Evolutionary conservation across 768 basidiomycete genomes (phyloP).

Genomic region (Rubroboletus satanas): DNA sequence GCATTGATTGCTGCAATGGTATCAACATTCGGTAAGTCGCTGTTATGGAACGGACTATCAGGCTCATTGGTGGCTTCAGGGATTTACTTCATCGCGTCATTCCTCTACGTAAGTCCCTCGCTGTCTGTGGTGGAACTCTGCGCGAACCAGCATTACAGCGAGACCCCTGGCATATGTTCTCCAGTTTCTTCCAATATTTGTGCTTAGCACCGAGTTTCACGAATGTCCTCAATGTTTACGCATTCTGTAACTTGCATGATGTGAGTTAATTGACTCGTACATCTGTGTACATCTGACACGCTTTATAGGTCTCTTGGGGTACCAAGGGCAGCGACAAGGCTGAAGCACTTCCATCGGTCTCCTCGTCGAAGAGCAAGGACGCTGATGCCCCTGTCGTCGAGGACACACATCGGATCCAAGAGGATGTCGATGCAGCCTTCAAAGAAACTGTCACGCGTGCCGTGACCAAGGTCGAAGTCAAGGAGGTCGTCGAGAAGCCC

Average conservation of each 20-base stretch:
- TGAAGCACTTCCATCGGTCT: conserved; percentile 84
- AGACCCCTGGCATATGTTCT: conserved; percentile 98
- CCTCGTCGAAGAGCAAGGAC: conserved; percentile 76
- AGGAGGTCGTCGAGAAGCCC: conserved; percentile 71
- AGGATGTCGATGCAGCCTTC: conserved; percentile 88
- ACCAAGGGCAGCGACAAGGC: conserved; percentile 95
- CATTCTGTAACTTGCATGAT: conserved; percentile 95
- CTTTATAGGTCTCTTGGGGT: conserved; percentile 78
- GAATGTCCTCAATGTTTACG: conserved; percentile 94
- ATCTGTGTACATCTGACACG: not conserved
- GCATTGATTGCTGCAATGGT: conserved; percentile 82
- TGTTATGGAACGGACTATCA: not conserved
- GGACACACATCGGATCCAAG: conserved; percentile 76
- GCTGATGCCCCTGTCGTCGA: conserved; percentile 78
- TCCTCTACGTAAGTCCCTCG: conserved; percentile 67
- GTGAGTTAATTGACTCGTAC: conserved; percentile 37
- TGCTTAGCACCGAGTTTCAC: conserved; percentile 90
- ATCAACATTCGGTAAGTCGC: conserved; percentile 71
- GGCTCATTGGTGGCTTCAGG: conserved; percentile 34
- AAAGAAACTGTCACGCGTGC: conserved; percentile 89
- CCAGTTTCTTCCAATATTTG: conserved; percentile 88
- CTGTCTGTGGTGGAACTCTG: not conserved
- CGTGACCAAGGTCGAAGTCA: conserved; percentile 65
- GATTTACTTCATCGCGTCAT: conserved; percentile 79
- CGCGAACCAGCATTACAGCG: conserved; percentile 45